phyloP scores from a whole-genome alignment of 192 early-diverging fungal genomes.

The Globomyces pollinis-pini region DNA sequence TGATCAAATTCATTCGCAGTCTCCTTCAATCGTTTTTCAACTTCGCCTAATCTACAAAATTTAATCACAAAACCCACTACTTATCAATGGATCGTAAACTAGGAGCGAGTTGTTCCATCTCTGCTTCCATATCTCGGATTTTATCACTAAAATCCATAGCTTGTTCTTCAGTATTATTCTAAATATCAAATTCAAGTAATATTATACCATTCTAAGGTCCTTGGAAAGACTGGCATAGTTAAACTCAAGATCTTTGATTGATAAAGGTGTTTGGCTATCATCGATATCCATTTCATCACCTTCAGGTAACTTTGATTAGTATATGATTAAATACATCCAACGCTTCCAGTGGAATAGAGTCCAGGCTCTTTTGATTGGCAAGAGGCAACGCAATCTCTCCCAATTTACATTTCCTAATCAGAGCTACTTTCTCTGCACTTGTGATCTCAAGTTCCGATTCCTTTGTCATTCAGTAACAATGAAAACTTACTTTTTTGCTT shows the following conservation, averaged over 20 bases:
- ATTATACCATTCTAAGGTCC: too few relatives aligned
- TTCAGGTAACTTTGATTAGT: constrained; percentile 21
- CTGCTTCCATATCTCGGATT: constrained; percentile 45
- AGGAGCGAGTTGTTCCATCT: constrained; percentile 83
- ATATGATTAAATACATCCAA: too few relatives aligned
- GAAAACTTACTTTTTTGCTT: constrained; percentile 6
- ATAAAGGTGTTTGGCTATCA: too few relatives aligned
- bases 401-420: constrained; percentile 84
- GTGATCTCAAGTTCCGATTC: constrained; percentile 74
- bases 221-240: too few relatives aligned
- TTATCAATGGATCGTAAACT: constrained; percentile 85
- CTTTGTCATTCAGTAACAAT: constrained; percentile 11
- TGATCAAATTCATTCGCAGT: constrained; percentile 79
- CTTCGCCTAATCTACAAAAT: constrained; percentile 55
- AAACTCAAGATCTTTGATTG: too few relatives aligned
- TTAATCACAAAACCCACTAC: too few relatives aligned
- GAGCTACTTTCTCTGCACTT: constrained; percentile 64
- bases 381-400: constrained; percentile 90
- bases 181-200: too few relatives aligned
- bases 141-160: constrained; percentile 62
- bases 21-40: constrained; percentile 66
- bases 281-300: background rate
- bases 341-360: constrained; percentile 62
- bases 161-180: constrained; percentile 40
- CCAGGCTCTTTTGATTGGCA: constrained; percentile 54